Base-by-base conservation (phyloP, 1,139 yeast genomes). In the Geotrichum reessii region DNA sequence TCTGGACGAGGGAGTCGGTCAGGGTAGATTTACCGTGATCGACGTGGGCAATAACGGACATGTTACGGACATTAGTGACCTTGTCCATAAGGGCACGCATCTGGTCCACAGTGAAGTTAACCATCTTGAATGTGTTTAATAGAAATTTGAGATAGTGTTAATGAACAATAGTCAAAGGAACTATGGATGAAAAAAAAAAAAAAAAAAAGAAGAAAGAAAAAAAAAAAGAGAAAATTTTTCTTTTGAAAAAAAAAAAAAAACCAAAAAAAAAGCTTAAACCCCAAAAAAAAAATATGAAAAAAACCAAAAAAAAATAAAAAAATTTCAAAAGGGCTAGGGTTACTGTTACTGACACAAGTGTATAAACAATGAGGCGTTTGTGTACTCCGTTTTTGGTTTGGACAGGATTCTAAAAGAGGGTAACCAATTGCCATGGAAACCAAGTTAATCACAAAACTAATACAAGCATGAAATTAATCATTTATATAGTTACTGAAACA, bases 41-140 rank as follows among this genome's bases (percentile, higher is more conserved):
- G 87, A 93, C 98, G 88, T 93, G 99, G 77, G 99, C 99, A 86
- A 93, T 93, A 81, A 93, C 99, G 81, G 98, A 93, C 96, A 93
- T 93, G 95, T 93, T 93, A 85, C 99, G 97, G 77, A 93, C 28
- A 78, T 93, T 92, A 80, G 97, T 87, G 84, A 91, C 97, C 82
- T 86, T 88, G 95, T 93, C 98, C 98, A 92, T 92, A 81, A 92
- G 86, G 74, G 81, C 92, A 84, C 98, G 95, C 88, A 92, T 92
- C 83, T 92, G 97, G 63, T 71, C 74, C 64, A 71, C 72, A 58
- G 74, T 71, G 73, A 71, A 71, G 68, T 71, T 71, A 65, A 71
- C 73, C 67, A 61, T 47, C 49, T 8, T 50, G 53, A 55, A 33
- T 97, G 9, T 33, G 47, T 37, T 56, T 51, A 56, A 53, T 27